Conservation (phyloP, 257 asterid species). For the Nicotiana knightiana region DNA sequence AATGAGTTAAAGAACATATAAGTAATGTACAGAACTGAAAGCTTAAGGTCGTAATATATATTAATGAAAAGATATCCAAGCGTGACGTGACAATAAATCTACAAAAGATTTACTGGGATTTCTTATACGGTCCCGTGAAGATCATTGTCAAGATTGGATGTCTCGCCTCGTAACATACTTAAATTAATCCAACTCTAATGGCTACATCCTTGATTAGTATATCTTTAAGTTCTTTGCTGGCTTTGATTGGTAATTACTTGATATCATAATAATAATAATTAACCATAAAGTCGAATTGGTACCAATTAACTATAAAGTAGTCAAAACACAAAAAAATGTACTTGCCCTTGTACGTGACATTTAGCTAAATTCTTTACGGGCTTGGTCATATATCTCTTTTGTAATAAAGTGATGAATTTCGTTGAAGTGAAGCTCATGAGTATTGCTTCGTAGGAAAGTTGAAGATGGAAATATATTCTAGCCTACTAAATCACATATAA, state of each 20-base stretch:
- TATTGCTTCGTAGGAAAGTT: not conserved
- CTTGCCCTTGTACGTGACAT: not conserved
- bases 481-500: not conserved
- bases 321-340: not conserved
- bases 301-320: not conserved
- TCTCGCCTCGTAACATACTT: not conserved
- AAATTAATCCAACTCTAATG: too few species aligned
- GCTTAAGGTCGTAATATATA: too few species aligned
- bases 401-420: not conserved
- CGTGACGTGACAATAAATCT: not conserved
- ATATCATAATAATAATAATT: not conserved
- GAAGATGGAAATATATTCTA: not conserved
- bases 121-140: not conserved
- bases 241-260: not conserved
- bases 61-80: too few species aligned
- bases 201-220: not conserved
- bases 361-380: not conserved
- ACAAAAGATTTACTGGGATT: not conserved
- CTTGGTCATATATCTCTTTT: not conserved
- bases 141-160: not conserved
- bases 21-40: too few species aligned
- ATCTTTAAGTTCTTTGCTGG: not conserved
- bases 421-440: not conserved
- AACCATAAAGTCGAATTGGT: not conserved
- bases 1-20: not conserved